A percentile compares a stretch with the other conserved stretches of the same genome.
These are phyloP conservation scores for Chaetoceros tenuissimus DNA, from an alignment of 108 stramenopile species.

Conservation along the genomic window DNA sequence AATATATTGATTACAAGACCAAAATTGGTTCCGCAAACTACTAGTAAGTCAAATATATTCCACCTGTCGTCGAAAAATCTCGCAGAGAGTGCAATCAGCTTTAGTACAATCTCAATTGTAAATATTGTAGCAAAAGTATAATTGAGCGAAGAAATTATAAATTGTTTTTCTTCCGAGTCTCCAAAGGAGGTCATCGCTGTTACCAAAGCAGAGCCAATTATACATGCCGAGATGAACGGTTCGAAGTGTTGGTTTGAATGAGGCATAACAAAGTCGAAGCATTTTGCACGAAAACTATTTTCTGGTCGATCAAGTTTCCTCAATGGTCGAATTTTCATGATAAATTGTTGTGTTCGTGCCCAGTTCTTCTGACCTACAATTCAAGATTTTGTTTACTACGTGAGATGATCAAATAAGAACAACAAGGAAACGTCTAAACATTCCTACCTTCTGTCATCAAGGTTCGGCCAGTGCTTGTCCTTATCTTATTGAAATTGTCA, in stretches of 20 bases:
- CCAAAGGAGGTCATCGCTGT: constrained; percentile 36
- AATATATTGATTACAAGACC: constrained; percentile 24
- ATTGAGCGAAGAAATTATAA: constrained; percentile 23
- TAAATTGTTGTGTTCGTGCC: constrained; percentile 49
- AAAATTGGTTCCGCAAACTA: constrained; percentile 37
- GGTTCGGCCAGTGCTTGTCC: constrained; percentile 18
- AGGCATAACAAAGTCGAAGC: constrained; percentile 34
- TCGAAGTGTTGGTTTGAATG: constrained; percentile 31
- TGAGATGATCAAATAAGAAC: too few species aligned
- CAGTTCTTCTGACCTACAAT: constrained; percentile 45
- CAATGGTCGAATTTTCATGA: constrained; percentile 33
- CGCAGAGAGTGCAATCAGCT: constrained; percentile 24
- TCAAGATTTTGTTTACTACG: too few species aligned
- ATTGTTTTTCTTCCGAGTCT: constrained; percentile 13
- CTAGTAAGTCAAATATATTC: constrained; percentile 55
- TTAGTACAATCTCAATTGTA: constrained; percentile 39
- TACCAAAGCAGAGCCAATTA: constrained; percentile 30
- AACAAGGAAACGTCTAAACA: too few species aligned
- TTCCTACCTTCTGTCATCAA: constrained; percentile 46
- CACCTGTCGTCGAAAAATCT: constrained; percentile 41
- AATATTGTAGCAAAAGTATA: constrained; percentile 40
- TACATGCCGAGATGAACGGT: constrained; percentile 31
- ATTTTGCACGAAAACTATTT: constrained; percentile 11
- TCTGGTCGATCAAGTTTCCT: constrained; percentile 14
- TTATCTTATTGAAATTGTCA: constrained; percentile 54